These are phyloP conservation scores for Clonostachys rosea DNA, from an alignment of 2,329 filamentous ascomycete species.

Conservation along the genomic window DNA sequence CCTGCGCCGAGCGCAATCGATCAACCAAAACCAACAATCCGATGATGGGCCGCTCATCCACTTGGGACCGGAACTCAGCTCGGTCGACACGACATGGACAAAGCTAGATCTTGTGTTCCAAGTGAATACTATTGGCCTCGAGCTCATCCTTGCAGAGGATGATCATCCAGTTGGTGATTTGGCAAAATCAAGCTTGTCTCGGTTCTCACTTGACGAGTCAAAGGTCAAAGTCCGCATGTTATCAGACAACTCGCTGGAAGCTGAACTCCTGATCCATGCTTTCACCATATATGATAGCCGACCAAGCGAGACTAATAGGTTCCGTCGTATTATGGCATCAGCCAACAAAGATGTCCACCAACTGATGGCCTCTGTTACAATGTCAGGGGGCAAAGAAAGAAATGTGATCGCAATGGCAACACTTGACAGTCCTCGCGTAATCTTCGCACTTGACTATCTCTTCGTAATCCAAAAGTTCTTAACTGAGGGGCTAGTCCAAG, in stretches of 20 bases:
- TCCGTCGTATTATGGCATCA: slow-evolving; percentile 95
- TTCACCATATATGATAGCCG: slow-evolving; percentile 94
- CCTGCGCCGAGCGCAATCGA: slow-evolving; percentile 41
- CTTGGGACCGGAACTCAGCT: slow-evolving; percentile 66
- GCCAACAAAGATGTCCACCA: slow-evolving; percentile 95
- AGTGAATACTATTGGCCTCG: slow-evolving; percentile 80
- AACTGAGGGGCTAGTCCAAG: slow-evolving; percentile 60
- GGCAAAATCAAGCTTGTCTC: slow-evolving; percentile 78
- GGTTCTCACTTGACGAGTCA: slow-evolving; percentile 91
- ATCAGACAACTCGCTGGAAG: slow-evolving; percentile 85
- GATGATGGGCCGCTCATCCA: slow-evolving; percentile 41
- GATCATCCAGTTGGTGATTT: slow-evolving; percentile 74
- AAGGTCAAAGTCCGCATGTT: slow-evolving; percentile 89
- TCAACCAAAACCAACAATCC: slow-evolving; percentile 24
- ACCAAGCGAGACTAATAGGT: slow-evolving; percentile 87
- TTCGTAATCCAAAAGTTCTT: slow-evolving; percentile 84
- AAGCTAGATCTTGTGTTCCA: slow-evolving; percentile 91
- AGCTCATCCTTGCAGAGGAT: slow-evolving; percentile 75
- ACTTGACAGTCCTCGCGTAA: slow-evolving; percentile 89
- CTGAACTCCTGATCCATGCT: slow-evolving; percentile 87
- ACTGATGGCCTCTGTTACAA: slow-evolving; percentile 95
- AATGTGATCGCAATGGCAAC: slow-evolving; percentile 88
- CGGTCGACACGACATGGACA: slow-evolving; percentile 73
- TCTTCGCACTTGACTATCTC: slow-evolving; percentile 93
- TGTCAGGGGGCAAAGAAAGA: slow-evolving; percentile 77